Percentiles rank a stretch among this genome's conserved stretches.
These are phyloP conservation scores for Neofusicoccum kwambonambiense DNA, from an alignment of 2,329 filamentous ascomycete species.

Conservation along the genomic window DNA sequence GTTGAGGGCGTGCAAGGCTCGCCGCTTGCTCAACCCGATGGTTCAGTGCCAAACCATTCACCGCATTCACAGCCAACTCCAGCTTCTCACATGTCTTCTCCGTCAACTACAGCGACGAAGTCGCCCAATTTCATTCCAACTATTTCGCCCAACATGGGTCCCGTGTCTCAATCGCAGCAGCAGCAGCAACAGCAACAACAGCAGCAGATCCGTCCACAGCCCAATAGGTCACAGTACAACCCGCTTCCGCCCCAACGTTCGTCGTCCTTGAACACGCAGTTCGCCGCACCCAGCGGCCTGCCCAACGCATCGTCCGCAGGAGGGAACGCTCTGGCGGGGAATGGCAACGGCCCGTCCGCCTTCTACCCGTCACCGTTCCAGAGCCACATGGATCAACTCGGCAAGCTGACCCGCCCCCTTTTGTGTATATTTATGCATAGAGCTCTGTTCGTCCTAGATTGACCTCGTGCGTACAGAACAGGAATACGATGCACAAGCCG, in stretches of 20 bases:
- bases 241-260: constrained; percentile 41
- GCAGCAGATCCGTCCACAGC: constrained; percentile 42
- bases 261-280: constrained; percentile 34
- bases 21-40: constrained; percentile 42
- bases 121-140: constrained; percentile 62
- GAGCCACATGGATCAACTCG: constrained; percentile 92
- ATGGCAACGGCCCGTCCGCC: constrained; percentile 40
- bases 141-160: constrained; percentile 60
- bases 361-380: constrained; percentile 89
- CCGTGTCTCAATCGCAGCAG: constrained; percentile 47
- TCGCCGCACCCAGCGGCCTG: constrained; percentile 35
- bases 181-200: constrained; percentile 47
- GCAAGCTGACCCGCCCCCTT: constrained; percentile 67
- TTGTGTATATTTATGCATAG: constrained; percentile 47
- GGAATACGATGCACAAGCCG: constrained; percentile 89
- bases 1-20: constrained; percentile 51
- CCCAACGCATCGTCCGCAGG: constrained; percentile 36
- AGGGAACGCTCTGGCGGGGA: constrained; percentile 35
- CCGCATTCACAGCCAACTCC: constrained; percentile 79
- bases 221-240: constrained; percentile 49
- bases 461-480: constrained; percentile 76
- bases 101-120: constrained; percentile 55
- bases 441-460: constrained; percentile 67
- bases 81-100: constrained; percentile 73
- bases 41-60: constrained; percentile 52